Base-by-base conservation (phyloP, 2,329 filamentous ascomycete species). In the Pseudohalonectria lignicola region DNA sequence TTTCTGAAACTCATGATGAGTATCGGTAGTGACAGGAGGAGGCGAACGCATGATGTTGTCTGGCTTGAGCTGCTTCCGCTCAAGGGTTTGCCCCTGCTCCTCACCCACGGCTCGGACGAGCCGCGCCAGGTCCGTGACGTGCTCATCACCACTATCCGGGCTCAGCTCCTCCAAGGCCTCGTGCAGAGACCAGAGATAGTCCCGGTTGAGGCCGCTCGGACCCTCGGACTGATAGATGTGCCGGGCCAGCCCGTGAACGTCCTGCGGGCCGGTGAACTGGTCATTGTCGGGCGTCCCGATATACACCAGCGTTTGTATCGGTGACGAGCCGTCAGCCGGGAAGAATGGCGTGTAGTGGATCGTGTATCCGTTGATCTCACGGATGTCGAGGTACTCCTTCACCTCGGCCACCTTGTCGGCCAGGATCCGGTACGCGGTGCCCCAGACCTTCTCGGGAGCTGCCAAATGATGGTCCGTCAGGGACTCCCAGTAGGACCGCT, bases 281-380 rank as follows among this genome's bases (percentile, higher is more conserved):
- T 86, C 82, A 53, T 98, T 98, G 33, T 82, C 77, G 0, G 92
- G 92, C 2, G 93, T 83, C 17, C 92, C 92, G 53, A 98, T 96
- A 59, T 98, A 98, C 2, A 94, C 86, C 45, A 95, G 74, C 42
- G 72, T 69, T 39, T 55, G 59, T 49, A 76, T 70, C 2, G 47
- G 16, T 31, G 59, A 54, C n/a, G 60, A 50, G 44, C 39, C 25
- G 46, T 36, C 21, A 4, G 74, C 68, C 6, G 81, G 78, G 50
- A 88, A 69, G 57, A 96, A 95, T 0, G 82, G 77, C 20, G 87
- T 86, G 59, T 87, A 86, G 60, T 95, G 88, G 47, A 94, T 93
- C 39, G 80, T 85, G 62, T 98, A 98, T 19, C 92, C 92, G 62
- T 96, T 94, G 54, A 96, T 94, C 61, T 98, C 92, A 33, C 92